Evolutionary conservation across 129 eudicot genomes (phyloP).

Genomic region (Logfia minima): DNA sequence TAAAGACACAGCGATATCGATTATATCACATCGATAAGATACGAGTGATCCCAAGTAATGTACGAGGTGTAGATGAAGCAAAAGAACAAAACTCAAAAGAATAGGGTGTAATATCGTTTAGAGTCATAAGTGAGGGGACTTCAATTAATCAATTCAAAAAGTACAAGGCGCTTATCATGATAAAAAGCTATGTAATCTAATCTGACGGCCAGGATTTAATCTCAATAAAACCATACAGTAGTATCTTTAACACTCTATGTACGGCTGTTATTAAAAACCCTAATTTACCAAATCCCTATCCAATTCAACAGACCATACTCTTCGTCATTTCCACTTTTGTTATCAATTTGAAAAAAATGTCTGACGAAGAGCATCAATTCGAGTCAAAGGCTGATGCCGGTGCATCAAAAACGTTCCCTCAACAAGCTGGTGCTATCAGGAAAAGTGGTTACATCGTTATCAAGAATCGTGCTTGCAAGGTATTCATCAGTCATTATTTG

Average conservation of each 20-base stretch:
- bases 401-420: conserved; percentile 68
- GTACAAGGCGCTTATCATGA: conserved; percentile 2
- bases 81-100: background rate
- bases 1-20: background rate
- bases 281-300: conserved; percentile 18
- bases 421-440: conserved; percentile 76
- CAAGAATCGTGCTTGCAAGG: conserved; percentile 76
- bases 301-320: background rate
- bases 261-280: conserved; percentile 38
- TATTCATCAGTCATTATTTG: conserved; percentile 10
- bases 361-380: conserved; percentile 80
- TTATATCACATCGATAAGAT: too few relatives aligned
- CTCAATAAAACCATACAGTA: background rate
- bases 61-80: background rate
- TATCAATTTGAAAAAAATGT: conserved; percentile 35
- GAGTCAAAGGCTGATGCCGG: conserved; percentile 74
- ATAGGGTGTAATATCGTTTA: background rate
- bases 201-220: conserved; percentile 22
- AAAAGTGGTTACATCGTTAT: conserved; percentile 65
- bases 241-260: conserved; percentile 9
- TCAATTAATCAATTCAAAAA: background rate
- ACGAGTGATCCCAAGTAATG: background rate
- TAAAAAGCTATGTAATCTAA: background rate
- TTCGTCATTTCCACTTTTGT: conserved; percentile 24
- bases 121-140: background rate